Conservation (phyloP, 192 early-diverging fungal genomes). For the Rhizophagus prolifer region DNA sequence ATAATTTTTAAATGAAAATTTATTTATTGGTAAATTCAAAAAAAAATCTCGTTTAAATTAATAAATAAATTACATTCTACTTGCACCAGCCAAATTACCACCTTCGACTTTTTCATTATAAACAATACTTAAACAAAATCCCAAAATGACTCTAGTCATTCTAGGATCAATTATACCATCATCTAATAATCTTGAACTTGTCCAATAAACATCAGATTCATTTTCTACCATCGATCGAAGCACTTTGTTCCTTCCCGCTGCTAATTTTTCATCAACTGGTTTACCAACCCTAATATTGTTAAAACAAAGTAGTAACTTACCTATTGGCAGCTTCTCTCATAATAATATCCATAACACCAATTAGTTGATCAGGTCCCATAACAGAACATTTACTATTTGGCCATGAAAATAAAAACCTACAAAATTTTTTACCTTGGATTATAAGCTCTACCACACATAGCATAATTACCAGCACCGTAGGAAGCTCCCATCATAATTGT, state of each 20-base stretch:
- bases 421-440: conserved; percentile 55
- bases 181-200: conserved; percentile 56
- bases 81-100: conserved; percentile 61
- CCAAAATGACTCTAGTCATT: conserved; percentile 56
- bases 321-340: conserved; percentile 58
- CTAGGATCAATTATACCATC: conserved; percentile 66
- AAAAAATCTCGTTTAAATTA: too few relatives aligned
- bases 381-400: conserved; percentile 67
- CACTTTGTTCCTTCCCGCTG: conserved; percentile 43
- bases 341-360: conserved; percentile 68
- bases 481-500: conserved; percentile 66
- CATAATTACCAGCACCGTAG: conserved; percentile 72
- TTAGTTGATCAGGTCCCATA: conserved; percentile 70
- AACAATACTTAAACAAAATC: conserved; percentile 58
- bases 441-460: conserved; percentile 66
- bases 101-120: conserved; percentile 58
- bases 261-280: conserved; percentile 54
- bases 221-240: conserved; percentile 53
- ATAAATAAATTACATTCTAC: conserved; percentile 50
- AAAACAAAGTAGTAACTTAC: conserved; percentile 32
- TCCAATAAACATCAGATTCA: conserved; percentile 65
- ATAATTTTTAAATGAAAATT: too few relatives aligned
- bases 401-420: conserved; percentile 67
- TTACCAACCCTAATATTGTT: conserved; percentile 40
- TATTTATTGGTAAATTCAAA: too few relatives aligned